Base-by-base conservation (phyloP, 495 filamentous ascomycete species). In the Chaetomidium leptoderma region DNA sequence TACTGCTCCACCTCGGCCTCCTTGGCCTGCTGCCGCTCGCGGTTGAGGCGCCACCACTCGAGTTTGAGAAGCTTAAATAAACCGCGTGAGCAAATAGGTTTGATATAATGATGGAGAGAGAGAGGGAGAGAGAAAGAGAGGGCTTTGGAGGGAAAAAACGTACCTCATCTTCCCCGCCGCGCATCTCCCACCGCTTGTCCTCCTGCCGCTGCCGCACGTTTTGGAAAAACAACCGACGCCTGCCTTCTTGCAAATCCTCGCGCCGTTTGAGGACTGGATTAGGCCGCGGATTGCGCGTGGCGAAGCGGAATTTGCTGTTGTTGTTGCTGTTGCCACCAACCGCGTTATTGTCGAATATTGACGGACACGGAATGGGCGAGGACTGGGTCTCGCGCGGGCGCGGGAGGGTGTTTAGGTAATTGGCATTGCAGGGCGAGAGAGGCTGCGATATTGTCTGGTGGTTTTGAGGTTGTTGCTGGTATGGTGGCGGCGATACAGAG, bases 111-210 rank as follows among this genome's bases (percentile, higher is more conserved):
- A 9, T 10, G 17, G n/a, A 43, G 17, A 17, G 39, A 37, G 13
- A 23, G 16, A 16, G 1, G 29, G 13, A 7, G 16, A 37, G 19
- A 0, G 32, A 21, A 27, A 33, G 30, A 2, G 13, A 37, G 4
- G 0, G 19, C 5, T n/a, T 24, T 0, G 27, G 30, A 33, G 9
- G 6, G 29, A 27, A 30, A 37, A 39, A 33, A 66, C 72, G 27
- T 75, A 95, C 84, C 79, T 95, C 87, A 56, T 96, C 90, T 44
- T 89, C 87, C 2, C 89, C 75, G 37, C 83, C 81, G 73, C 90
- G 76, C 70, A 82, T 56, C 70, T 85, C 69, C 81, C 86, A 83
- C 69, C 78, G 64, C 65, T 71, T 76, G 14, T 89, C 83, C 8
- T 95, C 88, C 4, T 85, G 76, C 36, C 82, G 79, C 59, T 84